Conservation (phyloP, 148 eudicot genomes). For the Amaranthus palmeri region DNA sequence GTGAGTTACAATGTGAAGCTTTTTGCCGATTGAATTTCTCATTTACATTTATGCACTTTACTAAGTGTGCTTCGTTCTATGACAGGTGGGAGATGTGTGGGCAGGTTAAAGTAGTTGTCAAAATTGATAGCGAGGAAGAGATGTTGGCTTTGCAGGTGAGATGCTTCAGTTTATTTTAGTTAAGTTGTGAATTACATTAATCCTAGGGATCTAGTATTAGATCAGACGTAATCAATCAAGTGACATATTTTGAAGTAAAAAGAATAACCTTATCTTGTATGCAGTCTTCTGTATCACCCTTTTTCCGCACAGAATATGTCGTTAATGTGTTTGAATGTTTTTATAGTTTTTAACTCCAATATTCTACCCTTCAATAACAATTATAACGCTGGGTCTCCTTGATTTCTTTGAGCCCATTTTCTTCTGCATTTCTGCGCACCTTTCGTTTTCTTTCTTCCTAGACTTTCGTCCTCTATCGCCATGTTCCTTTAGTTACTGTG, state of each 20-base stretch:
- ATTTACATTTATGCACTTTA: slow-evolving; percentile 5
- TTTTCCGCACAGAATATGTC: not conserved
- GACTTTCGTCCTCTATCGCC: not conserved
- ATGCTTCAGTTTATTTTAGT: not conserved
- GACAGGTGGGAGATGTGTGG: slow-evolving; percentile 99
- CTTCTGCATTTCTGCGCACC: not conserved
- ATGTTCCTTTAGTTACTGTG: not conserved
- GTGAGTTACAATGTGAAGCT: slow-evolving; percentile 26
- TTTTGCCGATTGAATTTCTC: not conserved
- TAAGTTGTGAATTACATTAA: not conserved
- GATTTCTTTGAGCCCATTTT: not conserved
- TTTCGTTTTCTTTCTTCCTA: not conserved
- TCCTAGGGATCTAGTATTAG: not conserved
- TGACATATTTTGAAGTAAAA: not conserved
- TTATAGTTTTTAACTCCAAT: not conserved
- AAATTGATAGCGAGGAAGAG: slow-evolving; percentile 90
- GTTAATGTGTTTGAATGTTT: not conserved
- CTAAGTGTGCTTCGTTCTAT: slow-evolving; percentile 11
- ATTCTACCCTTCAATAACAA: no score
- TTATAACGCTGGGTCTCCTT: not conserved
- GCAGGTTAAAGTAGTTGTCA: slow-evolving; percentile 96
- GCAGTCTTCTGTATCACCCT: not conserved
- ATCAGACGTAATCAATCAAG: not conserved
- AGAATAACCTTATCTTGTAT: not conserved
- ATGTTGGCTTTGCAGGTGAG: slow-evolving; percentile 71